Conservation (phyloP, 108 stramenopile species). For the Aurantiochytrium sp. region DNA sequence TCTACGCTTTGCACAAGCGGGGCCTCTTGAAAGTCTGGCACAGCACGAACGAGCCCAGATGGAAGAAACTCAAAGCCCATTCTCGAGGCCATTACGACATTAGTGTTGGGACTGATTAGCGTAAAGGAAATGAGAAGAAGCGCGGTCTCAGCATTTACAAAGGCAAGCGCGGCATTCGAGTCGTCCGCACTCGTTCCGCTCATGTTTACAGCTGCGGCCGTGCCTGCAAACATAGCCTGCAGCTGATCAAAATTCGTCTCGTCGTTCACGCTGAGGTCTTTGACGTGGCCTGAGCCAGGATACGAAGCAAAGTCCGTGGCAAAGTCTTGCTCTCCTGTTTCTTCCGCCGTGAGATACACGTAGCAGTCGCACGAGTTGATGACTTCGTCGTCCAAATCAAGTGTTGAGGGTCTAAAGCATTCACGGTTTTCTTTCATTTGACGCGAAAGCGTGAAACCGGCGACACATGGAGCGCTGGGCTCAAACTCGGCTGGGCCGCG, state of each 20-base stretch:
- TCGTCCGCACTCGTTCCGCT: not conserved
- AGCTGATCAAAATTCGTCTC: not conserved
- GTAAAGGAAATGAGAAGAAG: not conserved
- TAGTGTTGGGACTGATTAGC: not conserved
- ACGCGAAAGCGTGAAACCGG: not conserved
- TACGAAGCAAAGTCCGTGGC: not conserved
- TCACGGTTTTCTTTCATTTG: not conserved
- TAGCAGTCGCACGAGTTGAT: not conserved
- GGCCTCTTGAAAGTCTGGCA: not conserved
- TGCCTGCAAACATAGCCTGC: not conserved
- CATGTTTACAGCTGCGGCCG: not conserved
- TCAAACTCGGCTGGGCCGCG: not conserved
- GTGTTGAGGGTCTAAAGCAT: too few relatives aligned
- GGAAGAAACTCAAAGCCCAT: not conserved
- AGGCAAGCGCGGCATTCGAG: not conserved
- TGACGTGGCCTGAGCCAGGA: not conserved
- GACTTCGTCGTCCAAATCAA: too few relatives aligned
- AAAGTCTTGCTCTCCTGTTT: not conserved
- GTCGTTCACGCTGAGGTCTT: not conserved
- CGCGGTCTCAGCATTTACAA: not conserved
- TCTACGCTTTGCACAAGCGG: not conserved
- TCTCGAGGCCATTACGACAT: not conserved
- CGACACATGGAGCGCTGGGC: not conserved
- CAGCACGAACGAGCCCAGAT: not conserved
- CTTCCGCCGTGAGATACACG: not conserved